These are phyloP conservation scores for Toxicodendron radicans DNA, from an alignment of 345 rosid genomes.

Conservation along the genomic window DNA sequence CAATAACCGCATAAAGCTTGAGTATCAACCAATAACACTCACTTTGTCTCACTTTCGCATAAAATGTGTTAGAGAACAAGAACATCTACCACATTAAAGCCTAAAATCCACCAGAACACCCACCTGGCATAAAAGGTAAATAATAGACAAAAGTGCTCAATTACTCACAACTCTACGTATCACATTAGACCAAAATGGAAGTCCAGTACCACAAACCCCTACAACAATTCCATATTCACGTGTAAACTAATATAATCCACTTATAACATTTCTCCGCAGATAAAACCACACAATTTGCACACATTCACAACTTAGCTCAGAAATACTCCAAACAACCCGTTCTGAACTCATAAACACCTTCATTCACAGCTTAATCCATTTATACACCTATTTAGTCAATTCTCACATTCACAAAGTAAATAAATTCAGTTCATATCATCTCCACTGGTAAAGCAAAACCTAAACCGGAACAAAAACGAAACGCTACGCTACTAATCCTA, in stretches of 20 bases:
- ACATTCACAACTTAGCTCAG: neutral
- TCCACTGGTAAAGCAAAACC: neutral
- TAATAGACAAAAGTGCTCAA: neutral
- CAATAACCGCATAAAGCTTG: neutral
- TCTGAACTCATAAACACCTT: neutral
- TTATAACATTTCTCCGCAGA: neutral
- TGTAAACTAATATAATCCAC: neutral
- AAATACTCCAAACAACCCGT: neutral
- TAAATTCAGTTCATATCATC: neutral
- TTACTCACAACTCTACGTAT: neutral
- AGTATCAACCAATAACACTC: neutral
- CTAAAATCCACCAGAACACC: neutral
- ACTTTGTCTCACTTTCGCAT: neutral
- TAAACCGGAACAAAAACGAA: no score
- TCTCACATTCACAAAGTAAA: neutral
- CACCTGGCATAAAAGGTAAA: neutral
- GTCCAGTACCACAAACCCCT: neutral
- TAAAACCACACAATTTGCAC: neutral
- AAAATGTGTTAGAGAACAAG: neutral
- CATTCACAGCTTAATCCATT: neutral
- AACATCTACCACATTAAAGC: neutral
- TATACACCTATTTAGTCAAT: no score
- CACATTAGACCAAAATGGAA: neutral
- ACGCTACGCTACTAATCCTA: no score
- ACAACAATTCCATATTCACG: neutral